Conservation (phyloP, 257 asterid genomes). For the Gynochthodes officinalis region DNA sequence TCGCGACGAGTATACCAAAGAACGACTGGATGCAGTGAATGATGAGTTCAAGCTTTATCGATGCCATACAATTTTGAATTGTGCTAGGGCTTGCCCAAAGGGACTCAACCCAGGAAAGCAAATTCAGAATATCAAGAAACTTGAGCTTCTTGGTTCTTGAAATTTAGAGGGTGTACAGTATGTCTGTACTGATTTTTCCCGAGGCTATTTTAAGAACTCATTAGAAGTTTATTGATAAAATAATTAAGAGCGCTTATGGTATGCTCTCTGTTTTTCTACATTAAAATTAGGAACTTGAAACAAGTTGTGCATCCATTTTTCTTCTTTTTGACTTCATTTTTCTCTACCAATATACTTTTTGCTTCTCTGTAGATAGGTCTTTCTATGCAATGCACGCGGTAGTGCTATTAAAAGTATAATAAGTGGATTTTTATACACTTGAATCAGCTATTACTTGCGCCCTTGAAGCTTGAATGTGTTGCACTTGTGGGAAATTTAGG, state of each 20-base stretch:
- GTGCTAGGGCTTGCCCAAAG: conserved; percentile 96
- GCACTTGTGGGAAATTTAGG: neutral
- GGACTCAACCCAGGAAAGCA: conserved; percentile 91
- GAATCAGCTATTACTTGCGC: neutral
- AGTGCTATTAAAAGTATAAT: no score
- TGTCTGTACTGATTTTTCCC: conserved; percentile 14
- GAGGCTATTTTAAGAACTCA: conserved; percentile 26
- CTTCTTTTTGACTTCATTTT: neutral
- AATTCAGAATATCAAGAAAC: conserved; percentile 88
- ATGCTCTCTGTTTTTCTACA: conserved; percentile 15
- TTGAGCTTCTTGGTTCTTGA: conserved; percentile 47
- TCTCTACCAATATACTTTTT: neutral
- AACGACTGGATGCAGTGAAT: conserved; percentile 78
- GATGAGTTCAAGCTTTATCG: conserved; percentile 89
- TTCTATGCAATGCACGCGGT: no score
- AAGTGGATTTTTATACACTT: neutral
- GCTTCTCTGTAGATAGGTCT: neutral
- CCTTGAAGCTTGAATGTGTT: neutral
- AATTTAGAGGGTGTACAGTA: conserved; percentile 3
- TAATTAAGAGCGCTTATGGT: conserved; percentile 19
- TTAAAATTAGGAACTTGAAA: conserved; percentile 10
- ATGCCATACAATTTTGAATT: conserved; percentile 88
- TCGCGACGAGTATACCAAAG: conserved; percentile 89
- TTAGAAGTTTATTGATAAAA: conserved; percentile 17
- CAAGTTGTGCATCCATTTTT: conserved; percentile 7